Evolutionary conservation across 345 rosid genomes (phyloP), one percentile per base, ranked within the genome.

Genomic region (Euphorbia pulcherrima): DNA sequence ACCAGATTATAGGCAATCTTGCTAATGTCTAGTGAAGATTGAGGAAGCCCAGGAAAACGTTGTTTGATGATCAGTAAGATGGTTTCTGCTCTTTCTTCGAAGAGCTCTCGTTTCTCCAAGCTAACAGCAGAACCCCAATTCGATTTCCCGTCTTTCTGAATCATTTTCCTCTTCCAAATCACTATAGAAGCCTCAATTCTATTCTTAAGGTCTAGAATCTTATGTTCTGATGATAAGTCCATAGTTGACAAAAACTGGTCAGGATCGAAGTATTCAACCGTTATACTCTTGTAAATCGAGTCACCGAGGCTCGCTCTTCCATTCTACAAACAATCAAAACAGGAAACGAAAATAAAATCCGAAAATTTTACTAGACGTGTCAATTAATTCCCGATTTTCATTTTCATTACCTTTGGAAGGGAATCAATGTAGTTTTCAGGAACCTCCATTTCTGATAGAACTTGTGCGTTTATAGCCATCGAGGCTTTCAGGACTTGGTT

Each of bases 401-500:
- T 33, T n/a, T n/a, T n/a, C 24, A 33, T 62, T 74, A 83, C 97
- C 90, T 89, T 92, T 13, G 97, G 96, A 50, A 89, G 92, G 26
- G 94, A 86, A 56, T 92, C 97, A 0, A 92, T 84, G 79, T 92
- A 92, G 81, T 74, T 87, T 63, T 92, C 94, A 5, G 97, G 97
- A 41, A 89, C 81, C 76, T 85, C 94, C 90, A 92, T 92, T 78
- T 89, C 97, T 39, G 89, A 81, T 9, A 92, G 72, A 74, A 88
- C 89, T 77, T 92, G 96, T 40, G 96, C 86, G 72, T 92, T 92
- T 70, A 92, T 92, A 0, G 97, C 97, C 96, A 92, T 92, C 61
- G 97, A 96, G 6, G 97, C 97, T 80, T 89, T 92, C 57, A 89
- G 90, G 23, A 92, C 96, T 65, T 92, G 97, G 71, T 88, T 92